Percentiles rank a stretch among this genome's conserved stretches.
Conservation (phyloP, 2,329 filamentous ascomycete species). For the Ascochyta lentis region DNA sequence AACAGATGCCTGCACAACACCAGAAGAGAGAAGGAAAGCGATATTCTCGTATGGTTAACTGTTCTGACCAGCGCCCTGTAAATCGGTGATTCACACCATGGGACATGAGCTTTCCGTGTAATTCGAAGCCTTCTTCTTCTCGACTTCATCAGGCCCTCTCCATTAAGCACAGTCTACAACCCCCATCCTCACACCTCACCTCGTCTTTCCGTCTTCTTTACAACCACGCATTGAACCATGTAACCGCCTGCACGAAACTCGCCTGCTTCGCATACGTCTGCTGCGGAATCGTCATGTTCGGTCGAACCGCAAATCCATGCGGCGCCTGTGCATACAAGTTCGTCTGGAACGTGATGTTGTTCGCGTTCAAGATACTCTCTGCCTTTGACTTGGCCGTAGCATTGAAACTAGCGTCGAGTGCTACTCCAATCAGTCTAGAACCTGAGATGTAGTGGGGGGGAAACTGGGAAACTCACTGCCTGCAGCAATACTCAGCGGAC, state of each 20-base stretch:
- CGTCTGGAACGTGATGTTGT: constrained; percentile 44
- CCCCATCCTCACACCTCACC: too few species aligned
- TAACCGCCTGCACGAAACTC: constrained; percentile 45
- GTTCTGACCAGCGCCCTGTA: too few species aligned
- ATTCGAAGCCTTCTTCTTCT: too few species aligned
- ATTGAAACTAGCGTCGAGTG: constrained; percentile 31
- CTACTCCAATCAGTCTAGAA: constrained; percentile 20
- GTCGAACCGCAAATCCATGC: constrained; percentile 46
- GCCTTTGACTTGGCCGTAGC: constrained; percentile 22
- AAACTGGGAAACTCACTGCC: constrained; percentile 50
- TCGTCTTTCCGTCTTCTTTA: not conserved
- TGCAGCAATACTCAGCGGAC: constrained; percentile 71
- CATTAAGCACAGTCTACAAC: too few species aligned
- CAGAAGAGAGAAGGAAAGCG: too few species aligned
- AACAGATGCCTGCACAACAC: too few species aligned
- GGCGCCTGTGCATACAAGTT: constrained; percentile 41
- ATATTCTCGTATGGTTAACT: too few species aligned
- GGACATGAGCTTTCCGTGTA: too few species aligned
- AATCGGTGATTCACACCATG: too few species aligned
- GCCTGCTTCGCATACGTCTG: constrained; percentile 48
- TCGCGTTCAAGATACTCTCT: constrained; percentile 36
- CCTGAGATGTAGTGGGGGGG: not conserved
- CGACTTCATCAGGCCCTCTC: too few species aligned
- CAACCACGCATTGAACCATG: constrained; percentile 48
- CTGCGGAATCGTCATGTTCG: constrained; percentile 36